phyloP scores from a whole-genome alignment of 345 rosid genomes.

The Hibiscus tridactylites region DNA sequence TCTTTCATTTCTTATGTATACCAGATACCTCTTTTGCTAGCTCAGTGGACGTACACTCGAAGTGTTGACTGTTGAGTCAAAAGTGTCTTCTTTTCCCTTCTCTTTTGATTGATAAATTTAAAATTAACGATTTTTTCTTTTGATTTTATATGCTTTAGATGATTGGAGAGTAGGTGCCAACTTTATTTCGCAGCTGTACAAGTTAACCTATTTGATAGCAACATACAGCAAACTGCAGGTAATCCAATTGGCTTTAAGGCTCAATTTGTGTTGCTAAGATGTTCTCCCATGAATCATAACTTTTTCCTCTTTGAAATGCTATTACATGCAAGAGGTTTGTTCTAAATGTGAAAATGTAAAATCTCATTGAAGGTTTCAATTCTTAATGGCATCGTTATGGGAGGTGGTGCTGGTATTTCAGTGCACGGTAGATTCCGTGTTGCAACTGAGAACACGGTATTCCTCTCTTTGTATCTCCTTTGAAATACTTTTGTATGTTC shows the following conservation, averaged over 20 bases:
- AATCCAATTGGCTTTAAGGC: not conserved
- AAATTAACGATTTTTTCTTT: not conserved
- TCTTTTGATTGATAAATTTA: not conserved
- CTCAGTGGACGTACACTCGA: not conserved
- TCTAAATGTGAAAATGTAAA: not conserved
- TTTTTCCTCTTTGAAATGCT: not conserved
- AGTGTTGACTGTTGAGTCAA: not conserved
- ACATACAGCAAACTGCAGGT: slow-evolving; percentile 70
- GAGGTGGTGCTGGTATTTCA: slow-evolving; percentile 77
- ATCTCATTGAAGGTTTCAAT: slow-evolving; percentile 47
- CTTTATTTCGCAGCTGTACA: slow-evolving; percentile 39
- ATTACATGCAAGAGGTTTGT: not conserved
- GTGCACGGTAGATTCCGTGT: slow-evolving; percentile 67
- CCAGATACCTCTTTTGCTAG: not conserved
- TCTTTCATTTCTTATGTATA: too few species aligned
- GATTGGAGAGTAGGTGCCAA: slow-evolving; percentile 50
- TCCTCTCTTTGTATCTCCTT: slow-evolving; percentile 5
- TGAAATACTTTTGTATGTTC: not conserved
- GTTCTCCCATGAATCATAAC: not conserved
- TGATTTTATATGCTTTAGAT: slow-evolving; percentile 27
- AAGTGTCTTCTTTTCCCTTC: not conserved
- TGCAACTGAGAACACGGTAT: slow-evolving; percentile 74
- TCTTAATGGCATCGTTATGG: slow-evolving; percentile 80
- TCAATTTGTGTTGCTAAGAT: not conserved
- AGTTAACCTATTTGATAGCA: slow-evolving; percentile 56